Percentiles rank a stretch among this genome's conserved stretches.
These are phyloP conservation scores for Colletotrichum viniferum DNA, from an alignment of 2,329 filamentous ascomycete species.

Conservation along the genomic window DNA sequence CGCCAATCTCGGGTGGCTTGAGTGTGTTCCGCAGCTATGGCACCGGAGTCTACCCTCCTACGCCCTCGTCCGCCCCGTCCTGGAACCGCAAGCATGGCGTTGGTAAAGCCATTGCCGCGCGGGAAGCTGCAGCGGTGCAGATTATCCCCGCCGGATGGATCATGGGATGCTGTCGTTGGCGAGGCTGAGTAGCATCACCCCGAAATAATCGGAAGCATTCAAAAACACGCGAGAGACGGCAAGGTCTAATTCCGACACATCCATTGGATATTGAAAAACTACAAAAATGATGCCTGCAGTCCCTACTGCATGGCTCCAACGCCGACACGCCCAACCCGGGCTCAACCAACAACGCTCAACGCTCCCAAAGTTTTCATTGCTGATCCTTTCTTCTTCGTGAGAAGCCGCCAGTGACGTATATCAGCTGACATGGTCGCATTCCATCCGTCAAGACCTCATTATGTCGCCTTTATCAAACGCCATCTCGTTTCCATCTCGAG, in stretches of 20 bases:
- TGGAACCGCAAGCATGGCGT: neutral
- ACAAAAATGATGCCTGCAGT: constrained; percentile 18
- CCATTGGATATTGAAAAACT: constrained; percentile 18
- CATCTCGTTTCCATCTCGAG: constrained; percentile 18
- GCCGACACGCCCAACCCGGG: constrained; percentile 10
- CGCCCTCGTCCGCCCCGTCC: neutral
- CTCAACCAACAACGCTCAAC: constrained; percentile 17
- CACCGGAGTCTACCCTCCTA: neutral
- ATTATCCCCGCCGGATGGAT: neutral
- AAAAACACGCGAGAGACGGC: neutral
- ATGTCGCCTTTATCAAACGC: constrained; percentile 15
- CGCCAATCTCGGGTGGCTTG: neutral
- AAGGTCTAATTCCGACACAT: neutral
- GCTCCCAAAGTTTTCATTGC: constrained; percentile 19
- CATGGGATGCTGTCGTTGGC: neutral
- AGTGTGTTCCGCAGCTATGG: neutral
- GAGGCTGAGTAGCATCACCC: neutral
- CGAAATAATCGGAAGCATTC: neutral
- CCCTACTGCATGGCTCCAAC: constrained; percentile 13
- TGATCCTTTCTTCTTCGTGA: constrained; percentile 2
- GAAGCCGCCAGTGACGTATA: neutral
- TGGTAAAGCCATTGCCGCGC: neutral
- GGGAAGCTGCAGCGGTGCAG: neutral
- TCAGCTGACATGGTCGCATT: constrained; percentile 9
- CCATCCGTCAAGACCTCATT: constrained; percentile 16